Evolutionary conservation across 129 eudicot genomes (phyloP).

Genomic region (Lonicera japonica): DNA sequence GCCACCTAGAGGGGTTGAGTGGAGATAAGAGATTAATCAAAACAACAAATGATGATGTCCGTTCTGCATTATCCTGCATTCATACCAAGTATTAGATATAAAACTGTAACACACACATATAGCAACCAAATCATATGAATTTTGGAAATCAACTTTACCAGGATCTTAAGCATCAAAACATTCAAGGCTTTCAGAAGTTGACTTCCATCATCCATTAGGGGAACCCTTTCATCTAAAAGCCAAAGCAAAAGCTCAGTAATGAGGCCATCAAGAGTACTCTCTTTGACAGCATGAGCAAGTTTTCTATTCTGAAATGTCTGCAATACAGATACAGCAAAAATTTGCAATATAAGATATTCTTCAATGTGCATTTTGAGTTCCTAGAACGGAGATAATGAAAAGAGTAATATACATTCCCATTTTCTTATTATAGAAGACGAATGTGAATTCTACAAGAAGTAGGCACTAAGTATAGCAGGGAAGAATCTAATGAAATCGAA

Average conservation of each 20-base stretch:
- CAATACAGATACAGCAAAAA: conserved; percentile 7
- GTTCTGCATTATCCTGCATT: conserved; percentile 87
- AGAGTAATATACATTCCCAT: not conserved
- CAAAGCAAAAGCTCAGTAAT: conserved; percentile 96
- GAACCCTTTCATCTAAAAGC: conserved; percentile 99
- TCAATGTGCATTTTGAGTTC: not conserved
- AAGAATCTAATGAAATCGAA: not conserved
- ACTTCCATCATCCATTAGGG: conserved; percentile 96
- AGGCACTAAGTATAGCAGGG: not conserved
- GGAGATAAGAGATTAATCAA: conserved; percentile 79
- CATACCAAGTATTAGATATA: conserved; percentile 5
- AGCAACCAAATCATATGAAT: not conserved
- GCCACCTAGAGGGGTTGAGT: conserved; percentile 91
- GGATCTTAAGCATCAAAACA: conserved; percentile 85
- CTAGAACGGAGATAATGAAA: not conserved
- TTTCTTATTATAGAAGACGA: not conserved
- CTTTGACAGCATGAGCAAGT: conserved; percentile 91
- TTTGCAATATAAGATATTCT: not conserved
- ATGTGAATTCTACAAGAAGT: not conserved
- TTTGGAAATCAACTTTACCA: conserved; percentile 27
- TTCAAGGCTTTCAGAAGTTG: conserved; percentile 96
- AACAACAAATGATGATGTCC: conserved; percentile 89
- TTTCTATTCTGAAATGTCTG: conserved; percentile 92
- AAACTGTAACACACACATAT: not conserved
- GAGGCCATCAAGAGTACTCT: conserved; percentile 77